Base-by-base conservation (phyloP, 2,329 filamentous ascomycete genomes). In the Alternaria sp. region DNA sequence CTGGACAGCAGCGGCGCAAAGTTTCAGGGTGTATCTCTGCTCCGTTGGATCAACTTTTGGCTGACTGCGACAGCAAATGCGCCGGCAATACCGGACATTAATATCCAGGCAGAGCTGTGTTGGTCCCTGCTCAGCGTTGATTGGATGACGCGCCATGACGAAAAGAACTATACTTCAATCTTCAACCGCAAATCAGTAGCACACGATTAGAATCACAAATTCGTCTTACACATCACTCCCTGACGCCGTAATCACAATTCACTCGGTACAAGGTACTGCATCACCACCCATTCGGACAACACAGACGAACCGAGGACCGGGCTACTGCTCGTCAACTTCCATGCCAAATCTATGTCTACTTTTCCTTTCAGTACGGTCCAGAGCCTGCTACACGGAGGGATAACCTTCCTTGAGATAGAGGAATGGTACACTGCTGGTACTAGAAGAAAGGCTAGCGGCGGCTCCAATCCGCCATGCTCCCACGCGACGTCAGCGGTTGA, bases 401-500 rank as follows among this genome's bases (percentile, higher is more conserved):
- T 24, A 34, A 10, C 6, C 1, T 14, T 33, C 10, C 13, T 34
- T 24, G 28, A 26, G 13, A 2, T n/a, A 13, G 5, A 34, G 2
- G 14, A 8, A 24, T 10, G 29, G 5, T 26, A 48, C 13, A 48
- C 6, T 5, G 8, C 44, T 36, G 31, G 37, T 17, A 24, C 24
- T 2, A 1, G 8, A 36, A 28, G 33, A 48, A 42, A 49, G 39
- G 39, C 33, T 55, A 6, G 42, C 14, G 3, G 50, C 51, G 4
- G 5, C 31, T 44, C n/a, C 23, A n/a, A 21, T 14, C 55, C 51
- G 24, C 51, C 45, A 26, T 53, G 31, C 50, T 45, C 63, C 65
- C 64, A 61, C 68, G 54, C 69, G 63, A 73, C 71, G 71, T 73
- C 71, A 73, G 65, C 53, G 61, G 58, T 51, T 50, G 31, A 51